Base-by-base conservation (phyloP, 2,329 filamentous ascomycete genomes). In the Fusarium chaquense region DNA sequence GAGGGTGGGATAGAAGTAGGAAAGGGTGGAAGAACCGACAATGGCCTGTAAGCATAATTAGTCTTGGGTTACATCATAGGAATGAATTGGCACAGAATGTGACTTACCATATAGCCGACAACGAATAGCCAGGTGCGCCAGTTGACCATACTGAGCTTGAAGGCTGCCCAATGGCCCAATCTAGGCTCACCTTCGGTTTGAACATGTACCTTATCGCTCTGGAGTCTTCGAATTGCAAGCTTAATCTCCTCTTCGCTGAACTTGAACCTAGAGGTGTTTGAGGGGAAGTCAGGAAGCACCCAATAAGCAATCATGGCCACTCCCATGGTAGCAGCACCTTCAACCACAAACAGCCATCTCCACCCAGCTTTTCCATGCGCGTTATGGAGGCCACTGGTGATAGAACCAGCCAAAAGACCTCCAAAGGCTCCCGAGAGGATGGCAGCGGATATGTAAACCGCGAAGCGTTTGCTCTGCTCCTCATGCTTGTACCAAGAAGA, bases 21-120 rank as follows among this genome's bases (percentile, higher is more conserved):
- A 36, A 11, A 36, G 33, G 5, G 33, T 36, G 0, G 33, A 36
- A 11, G 33, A 36, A 3, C 33, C 33, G 2, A 36, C 33, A 10
- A 36, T 36, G 8, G 33, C 33, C 33, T 36, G 1, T 1, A 9
- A 3, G 10, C 4, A 36, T 36, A 11, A 18, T 36, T 10, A 36
- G 33, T 3, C 8, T 18, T 0, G 16, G 0, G 16, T 3, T 3
- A 10, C 1, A 35, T 18, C 16, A 18, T 15, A 1, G 3, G 4
- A 30, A 11, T 3, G 28, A 11, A 10, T 30, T 35, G 2, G 9
- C 4, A 18, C 6, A 15, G 3, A 35, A 16, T 5, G 33, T 1
- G 13, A 35, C 16, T 10, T 10, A 35, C 33, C 33, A 36, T 36
- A 4, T 36, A 36, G 15, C 33, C 33, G 1, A 36, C 9, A 36